phyloP scores from a whole-genome alignment of 805 yeast genomes.

The Candida maltosa region DNA sequence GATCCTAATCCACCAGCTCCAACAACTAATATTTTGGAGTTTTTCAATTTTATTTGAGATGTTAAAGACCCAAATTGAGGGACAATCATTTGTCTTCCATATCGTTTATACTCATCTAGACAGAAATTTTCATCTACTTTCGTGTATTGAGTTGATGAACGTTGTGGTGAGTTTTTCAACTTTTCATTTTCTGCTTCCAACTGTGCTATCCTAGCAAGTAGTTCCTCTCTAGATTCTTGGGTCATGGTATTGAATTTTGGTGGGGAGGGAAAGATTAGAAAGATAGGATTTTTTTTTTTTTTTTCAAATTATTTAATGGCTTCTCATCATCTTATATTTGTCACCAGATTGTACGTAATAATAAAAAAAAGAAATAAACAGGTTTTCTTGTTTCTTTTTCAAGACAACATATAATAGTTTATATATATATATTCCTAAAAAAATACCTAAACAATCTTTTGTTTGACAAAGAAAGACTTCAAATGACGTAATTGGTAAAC shows the following conservation, averaged over 20 bases:
- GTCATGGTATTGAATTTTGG: neutral
- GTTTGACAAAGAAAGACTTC: conserved; percentile 81
- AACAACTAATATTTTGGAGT: conserved; percentile 64
- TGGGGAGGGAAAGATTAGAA: no score
- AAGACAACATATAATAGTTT: neutral
- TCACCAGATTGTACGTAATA: no score
- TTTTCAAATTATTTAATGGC: no score
- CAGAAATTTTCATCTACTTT: conserved; percentile 19
- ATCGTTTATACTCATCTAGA: conserved; percentile 71
- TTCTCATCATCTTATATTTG: no score
- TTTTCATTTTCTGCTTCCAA: conserved; percentile 16
- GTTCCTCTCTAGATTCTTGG: conserved; percentile 14
- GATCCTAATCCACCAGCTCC: conserved; percentile 98
- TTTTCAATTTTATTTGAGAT: conserved; percentile 56
- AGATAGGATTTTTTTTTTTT: neutral
- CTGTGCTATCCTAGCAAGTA: conserved; percentile 17
- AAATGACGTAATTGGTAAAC: conserved; percentile 74
- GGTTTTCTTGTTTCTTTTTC: neutral
- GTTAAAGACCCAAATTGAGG: conserved; percentile 61
- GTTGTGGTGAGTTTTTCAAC: conserved; percentile 7
- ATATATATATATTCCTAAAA: no score
- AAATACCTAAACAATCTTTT: conserved; percentile 68
- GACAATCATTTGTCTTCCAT: conserved; percentile 95
- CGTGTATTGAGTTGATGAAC: neutral
- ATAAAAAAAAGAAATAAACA: no score